Evolutionary conservation across 78 protist species (phyloP).

Genomic region (Mantamonas sphyraenae): DNA sequence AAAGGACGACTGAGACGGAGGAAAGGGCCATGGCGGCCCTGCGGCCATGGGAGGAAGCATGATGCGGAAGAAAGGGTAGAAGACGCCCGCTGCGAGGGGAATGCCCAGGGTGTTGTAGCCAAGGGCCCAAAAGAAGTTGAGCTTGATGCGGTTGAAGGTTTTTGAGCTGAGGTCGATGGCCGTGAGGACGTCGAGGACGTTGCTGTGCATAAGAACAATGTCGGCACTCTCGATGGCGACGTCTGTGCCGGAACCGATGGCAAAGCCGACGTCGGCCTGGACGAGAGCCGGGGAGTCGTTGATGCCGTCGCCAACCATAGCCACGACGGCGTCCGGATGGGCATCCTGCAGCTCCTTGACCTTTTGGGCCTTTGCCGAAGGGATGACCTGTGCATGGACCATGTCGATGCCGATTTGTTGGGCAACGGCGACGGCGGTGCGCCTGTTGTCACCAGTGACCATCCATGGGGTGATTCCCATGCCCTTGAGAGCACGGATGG

Average conservation of each 20-base stretch:
- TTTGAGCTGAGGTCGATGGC: slow-evolving; percentile 63
- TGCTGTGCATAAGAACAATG: slow-evolving; percentile 51
- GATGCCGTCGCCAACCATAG: slow-evolving; percentile 93
- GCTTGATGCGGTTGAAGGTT: slow-evolving; percentile 60
- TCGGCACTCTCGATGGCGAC: slow-evolving; percentile 85
- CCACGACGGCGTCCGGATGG: slow-evolving; percentile 66
- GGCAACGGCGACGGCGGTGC: slow-evolving; percentile 36
- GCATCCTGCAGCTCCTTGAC: slow-evolving; percentile 63
- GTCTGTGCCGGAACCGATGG: slow-evolving; percentile 82
- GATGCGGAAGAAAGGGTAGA: slow-evolving; percentile 36
- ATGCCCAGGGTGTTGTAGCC: slow-evolving; percentile 73
- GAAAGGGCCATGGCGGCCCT: slow-evolving; percentile 86
- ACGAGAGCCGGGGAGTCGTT: slow-evolving; percentile 85
- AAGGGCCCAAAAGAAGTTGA: slow-evolving; percentile 86
- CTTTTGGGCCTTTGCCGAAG: slow-evolving; percentile 58
- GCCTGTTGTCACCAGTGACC: slow-evolving; percentile 82
- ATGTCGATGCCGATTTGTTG: slow-evolving; percentile 19
- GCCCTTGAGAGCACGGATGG: slow-evolving; percentile 27
- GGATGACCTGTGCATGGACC: slow-evolving; percentile 74
- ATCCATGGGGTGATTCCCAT: slow-evolving; percentile 48
- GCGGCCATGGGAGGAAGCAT: slow-evolving; percentile 82
- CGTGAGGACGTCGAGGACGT: slow-evolving; percentile 62
- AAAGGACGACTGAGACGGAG: slow-evolving; percentile 71
- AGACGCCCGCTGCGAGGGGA: slow-evolving; percentile 79
- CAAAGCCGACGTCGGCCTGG: slow-evolving; percentile 80